phyloP scores from a whole-genome alignment of 495 filamentous ascomycete species.

The Clohesyomyces aquaticus region DNA sequence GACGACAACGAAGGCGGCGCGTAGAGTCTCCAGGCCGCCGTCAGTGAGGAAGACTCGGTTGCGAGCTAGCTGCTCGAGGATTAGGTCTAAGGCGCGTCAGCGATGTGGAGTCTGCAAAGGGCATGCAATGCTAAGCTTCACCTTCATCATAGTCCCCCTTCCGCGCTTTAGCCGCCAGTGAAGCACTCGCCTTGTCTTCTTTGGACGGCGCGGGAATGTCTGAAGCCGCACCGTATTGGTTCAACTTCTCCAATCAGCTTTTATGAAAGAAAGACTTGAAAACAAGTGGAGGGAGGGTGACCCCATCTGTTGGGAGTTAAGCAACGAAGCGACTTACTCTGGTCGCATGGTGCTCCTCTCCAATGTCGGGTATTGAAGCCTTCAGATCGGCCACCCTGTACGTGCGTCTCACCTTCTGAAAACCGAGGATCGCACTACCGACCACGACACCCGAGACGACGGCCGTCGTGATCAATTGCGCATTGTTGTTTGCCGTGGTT shows the following conservation, averaged over 20 bases:
- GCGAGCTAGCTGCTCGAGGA: slow-evolving; percentile 92
- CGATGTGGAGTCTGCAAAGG: not conserved
- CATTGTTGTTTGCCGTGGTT: slow-evolving; percentile 56
- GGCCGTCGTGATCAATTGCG: slow-evolving; percentile 76
- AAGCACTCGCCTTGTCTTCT: slow-evolving; percentile 77
- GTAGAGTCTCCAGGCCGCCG: slow-evolving; percentile 76
- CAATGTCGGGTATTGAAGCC: slow-evolving; percentile 47
- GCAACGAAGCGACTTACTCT: slow-evolving; percentile 30
- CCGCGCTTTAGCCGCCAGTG: slow-evolving; percentile 78
- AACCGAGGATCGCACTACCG: slow-evolving; percentile 63
- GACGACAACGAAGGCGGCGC: slow-evolving; percentile 79
- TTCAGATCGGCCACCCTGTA: slow-evolving; percentile 47
- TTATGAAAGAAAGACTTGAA: not conserved
- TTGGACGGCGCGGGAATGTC: slow-evolving; percentile 57
- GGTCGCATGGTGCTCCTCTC: slow-evolving; percentile 44
- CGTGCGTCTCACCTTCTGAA: slow-evolving; percentile 44
- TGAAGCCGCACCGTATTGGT: slow-evolving; percentile 71
- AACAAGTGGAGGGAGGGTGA: not conserved
- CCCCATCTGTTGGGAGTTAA: not conserved
- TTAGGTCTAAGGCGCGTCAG: slow-evolving; percentile 63
- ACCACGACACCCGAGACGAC: slow-evolving; percentile 75
- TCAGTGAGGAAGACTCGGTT: slow-evolving; percentile 91
- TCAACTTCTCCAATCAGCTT: slow-evolving; percentile 59
- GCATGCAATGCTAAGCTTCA: slow-evolving; percentile 40
- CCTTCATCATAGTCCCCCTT: slow-evolving; percentile 91